Base-by-base conservation (phyloP, 371 early-diverging fungal genomes). In the Mortierella sp. region DNA sequence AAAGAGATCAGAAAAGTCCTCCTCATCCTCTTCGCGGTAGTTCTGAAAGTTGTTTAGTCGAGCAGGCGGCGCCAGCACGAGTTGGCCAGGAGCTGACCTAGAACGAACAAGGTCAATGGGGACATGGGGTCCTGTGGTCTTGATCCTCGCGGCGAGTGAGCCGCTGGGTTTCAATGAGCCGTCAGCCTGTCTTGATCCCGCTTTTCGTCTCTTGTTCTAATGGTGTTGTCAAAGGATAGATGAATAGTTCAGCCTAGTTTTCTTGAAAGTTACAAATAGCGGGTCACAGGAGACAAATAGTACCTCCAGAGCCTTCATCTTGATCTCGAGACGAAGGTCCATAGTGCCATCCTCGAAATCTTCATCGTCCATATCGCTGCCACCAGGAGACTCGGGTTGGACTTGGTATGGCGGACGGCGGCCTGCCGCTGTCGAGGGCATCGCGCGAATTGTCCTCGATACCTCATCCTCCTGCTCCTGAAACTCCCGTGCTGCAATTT, bases 1-100 rank as follows among this genome's bases (percentile, higher is more conserved):
- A 70, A 88, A 76, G 11, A 87, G 64, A 28, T 88, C 87, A 24
- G 83, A 88, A 71, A 78, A 86, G 70, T 90, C 87, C 50, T 85
- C 86, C 0, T 87, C 88, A 8, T 80, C 86, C 0, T 71, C 73
- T 69, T 89, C 89, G 21, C 78, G 81, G 75, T 89, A 90, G 71
- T 80, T 59, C 26, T 78, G 37, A 69, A 89, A 77, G 57, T 82
- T 81, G n/a, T 80, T 80, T 5, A 75, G 61, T 24, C 31, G 74
- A 2, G 50, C 55, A 16, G 74, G 69, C 16, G 82, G 77, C 0
- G 72, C 76, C 19, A 72, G 69, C 9, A 73, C 75, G 9, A 84
- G 73, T 44, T 87, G 85, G 19, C 79, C 78, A 24, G 78, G 79
- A 3, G 81, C 82, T 9, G 87, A 82, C 5, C 80, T 72, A 6